phyloP scores from a whole-genome alignment of 2,329 filamentous ascomycete species.

The Botryotinia calthae region DNA sequence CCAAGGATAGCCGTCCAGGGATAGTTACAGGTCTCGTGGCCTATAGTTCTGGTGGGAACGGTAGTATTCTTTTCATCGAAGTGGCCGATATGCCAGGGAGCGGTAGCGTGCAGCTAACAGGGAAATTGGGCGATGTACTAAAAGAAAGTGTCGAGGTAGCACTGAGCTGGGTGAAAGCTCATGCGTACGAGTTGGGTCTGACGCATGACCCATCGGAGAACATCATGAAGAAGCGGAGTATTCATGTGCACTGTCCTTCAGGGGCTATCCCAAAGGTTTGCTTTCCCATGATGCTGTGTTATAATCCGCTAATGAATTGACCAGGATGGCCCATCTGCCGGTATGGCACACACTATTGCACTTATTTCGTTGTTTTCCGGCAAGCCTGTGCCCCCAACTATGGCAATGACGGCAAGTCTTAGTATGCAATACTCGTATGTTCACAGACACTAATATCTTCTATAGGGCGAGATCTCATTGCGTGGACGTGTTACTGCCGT shows the following conservation, averaged over 20 bases:
- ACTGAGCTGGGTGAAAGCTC: constrained; percentile 93
- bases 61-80: constrained; percentile 97
- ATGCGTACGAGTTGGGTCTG: constrained; percentile 86
- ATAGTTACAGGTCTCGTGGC: constrained; percentile 96
- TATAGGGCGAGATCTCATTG: constrained; percentile 65
- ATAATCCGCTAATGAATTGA: constrained; percentile 17
- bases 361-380: constrained; percentile 86
- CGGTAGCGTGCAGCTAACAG: constrained; percentile 89
- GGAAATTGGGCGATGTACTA: constrained; percentile 92
- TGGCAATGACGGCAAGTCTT: constrained; percentile 82
- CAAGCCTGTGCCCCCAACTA: constrained; percentile 80
- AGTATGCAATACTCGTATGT: constrained; percentile 8
- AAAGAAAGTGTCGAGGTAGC: constrained; percentile 98
- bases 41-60: constrained; percentile 88
- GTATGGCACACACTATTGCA: constrained; percentile 90
- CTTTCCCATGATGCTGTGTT: constrained; percentile 40
- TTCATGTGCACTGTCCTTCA: constrained; percentile 94
- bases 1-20: constrained; percentile 63
- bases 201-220: constrained; percentile 79
- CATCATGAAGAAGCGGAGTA: constrained; percentile 91
- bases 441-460: constrained; percentile 26
- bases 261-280: constrained; percentile 96
- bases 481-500: constrained; percentile 90
- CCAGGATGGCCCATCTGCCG: constrained; percentile 81
- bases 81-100: constrained; percentile 95